Evolutionary conservation across 2,329 filamentous ascomycete species (phyloP), one percentile per base, ranked within the genome.

Genomic region (Ceratocystis huliohia): DNA sequence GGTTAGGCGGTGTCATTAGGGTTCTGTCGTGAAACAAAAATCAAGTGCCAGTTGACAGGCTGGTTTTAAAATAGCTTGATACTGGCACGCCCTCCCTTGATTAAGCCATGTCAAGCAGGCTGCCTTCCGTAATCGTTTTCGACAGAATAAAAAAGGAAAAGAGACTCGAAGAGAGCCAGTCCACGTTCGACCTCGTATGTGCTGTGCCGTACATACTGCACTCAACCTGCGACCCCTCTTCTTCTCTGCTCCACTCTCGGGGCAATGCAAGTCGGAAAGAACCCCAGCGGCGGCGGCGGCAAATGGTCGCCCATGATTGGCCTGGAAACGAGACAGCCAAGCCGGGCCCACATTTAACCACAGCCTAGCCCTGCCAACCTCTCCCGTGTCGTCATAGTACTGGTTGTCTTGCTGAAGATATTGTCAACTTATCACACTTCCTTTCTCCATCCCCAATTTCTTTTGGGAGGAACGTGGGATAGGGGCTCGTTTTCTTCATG

Each of bases 231-330:
- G 25, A 13, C 10, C 37, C 20, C 20, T 13, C 48, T 53, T 25
- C 1, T 25, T 10, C 20, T 53, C 48, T 10, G 13, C 20, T 13
- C 48, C 48, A 53, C 48, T 50, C 46, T 25, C 7, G 48, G 10
- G 8, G 48, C 25, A 25, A 59, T 30, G 28, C 53, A 37, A 59
- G 53, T 8, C 25, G 53, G 48, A 10, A 53, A 13, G 8, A 25
- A 13, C 37, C 37, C 37, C 10, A 41, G 37, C 13, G 3, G n/a
- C 25, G 3, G n/a, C 25, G 25, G 53, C 53, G 53, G 28, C 53
- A 59, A 59, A 59, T 33, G 5, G 17, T 30, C 28, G 53, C 53
- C 53, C 15, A 6, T 59, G 53, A 59, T 59, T 59, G 53, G 53
- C 1, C 53, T 7, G 28, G 28, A 25, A 17, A 8, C 25, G 37